phyloP scores from a whole-genome alignment of 805 yeast genomes.

The Starmerella riodocensis region DNA sequence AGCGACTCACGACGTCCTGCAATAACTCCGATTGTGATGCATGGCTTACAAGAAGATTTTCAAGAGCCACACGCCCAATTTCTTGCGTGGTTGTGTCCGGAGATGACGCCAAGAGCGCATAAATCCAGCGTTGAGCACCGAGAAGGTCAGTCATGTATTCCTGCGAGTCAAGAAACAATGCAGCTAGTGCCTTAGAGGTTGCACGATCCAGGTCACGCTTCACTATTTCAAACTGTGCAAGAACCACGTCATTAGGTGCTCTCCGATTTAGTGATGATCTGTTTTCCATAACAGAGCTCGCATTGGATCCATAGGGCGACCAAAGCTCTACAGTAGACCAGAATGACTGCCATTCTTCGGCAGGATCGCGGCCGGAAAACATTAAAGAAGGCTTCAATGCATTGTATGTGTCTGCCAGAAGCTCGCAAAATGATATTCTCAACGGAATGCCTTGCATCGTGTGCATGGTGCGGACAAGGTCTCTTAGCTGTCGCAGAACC shows the following conservation, averaged over 20 bases:
- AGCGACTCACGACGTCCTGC: constrained; percentile 52
- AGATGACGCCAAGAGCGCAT: constrained; percentile 44
- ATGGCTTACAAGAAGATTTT: constrained; percentile 52
- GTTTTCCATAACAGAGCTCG: constrained; percentile 48
- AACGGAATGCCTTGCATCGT: constrained; percentile 14
- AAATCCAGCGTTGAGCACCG: constrained; percentile 68
- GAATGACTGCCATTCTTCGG: constrained; percentile 38
- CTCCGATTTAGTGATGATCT: constrained; percentile 43
- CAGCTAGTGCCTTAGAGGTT: constrained; percentile 73
- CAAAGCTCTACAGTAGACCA: constrained; percentile 78
- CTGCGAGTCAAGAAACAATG: constrained; percentile 48
- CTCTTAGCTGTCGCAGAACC: constrained; percentile 16
- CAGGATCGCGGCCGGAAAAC: constrained; percentile 16
- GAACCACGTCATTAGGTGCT: constrained; percentile 17
- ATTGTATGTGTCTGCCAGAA: constrained; percentile 59
- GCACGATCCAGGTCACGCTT: constrained; percentile 54
- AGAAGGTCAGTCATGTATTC: constrained; percentile 32
- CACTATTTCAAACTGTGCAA: constrained; percentile 51
- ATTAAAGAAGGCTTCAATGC: constrained; percentile 20
- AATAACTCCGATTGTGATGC: constrained; percentile 39
- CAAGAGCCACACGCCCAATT: constrained; percentile 58
- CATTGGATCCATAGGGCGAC: constrained; percentile 79
- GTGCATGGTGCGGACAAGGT: constrained; percentile 40
- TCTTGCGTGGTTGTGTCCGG: constrained; percentile 42
- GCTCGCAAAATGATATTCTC: constrained; percentile 45